phyloP scores from a whole-genome alignment of 768 basidiomycete genomes.

The Leucosporidium creatinivorum region DNA sequence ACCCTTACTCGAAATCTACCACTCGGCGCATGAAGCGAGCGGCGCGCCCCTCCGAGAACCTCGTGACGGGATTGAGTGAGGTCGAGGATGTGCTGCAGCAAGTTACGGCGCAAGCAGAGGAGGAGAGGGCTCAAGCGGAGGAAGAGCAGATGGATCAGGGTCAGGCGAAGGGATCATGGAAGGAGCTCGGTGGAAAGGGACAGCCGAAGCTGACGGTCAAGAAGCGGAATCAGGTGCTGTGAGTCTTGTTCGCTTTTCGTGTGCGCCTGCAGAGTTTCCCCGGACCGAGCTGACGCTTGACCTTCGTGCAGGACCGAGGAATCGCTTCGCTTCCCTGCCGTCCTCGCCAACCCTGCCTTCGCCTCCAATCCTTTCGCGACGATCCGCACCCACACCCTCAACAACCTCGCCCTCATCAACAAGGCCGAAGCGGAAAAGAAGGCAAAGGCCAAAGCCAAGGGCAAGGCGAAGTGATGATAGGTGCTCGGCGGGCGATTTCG shows the following conservation, averaged over 20 bases:
- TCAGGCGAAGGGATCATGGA: background rate
- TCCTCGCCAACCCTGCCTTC: slow-evolving; percentile 31
- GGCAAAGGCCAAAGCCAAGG: background rate
- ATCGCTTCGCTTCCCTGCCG: slow-evolving; percentile 28
- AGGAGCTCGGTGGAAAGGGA: slow-evolving; percentile 20
- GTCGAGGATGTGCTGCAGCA: slow-evolving; percentile 28
- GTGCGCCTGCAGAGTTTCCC: too few relatives aligned
- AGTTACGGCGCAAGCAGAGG: background rate
- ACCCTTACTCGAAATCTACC: slow-evolving; percentile 36
- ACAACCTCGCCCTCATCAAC: background rate
- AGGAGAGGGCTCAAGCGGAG: background rate
- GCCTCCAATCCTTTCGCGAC: slow-evolving; percentile 33
- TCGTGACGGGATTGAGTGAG: slow-evolving; percentile 28
- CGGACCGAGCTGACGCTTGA: background rate
- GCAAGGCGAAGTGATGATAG: background rate
- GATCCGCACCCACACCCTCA: slow-evolving; percentile 31
- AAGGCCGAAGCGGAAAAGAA: background rate
- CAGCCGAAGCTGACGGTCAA: slow-evolving; percentile 29
- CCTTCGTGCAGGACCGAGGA: slow-evolving; percentile 18
- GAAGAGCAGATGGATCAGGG: background rate
- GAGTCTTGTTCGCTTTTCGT: background rate
- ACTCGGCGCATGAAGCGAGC: slow-evolving; percentile 31
- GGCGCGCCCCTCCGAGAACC: slow-evolving; percentile 24
- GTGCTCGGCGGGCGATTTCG: too few relatives aligned
- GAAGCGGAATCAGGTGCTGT: slow-evolving; percentile 30